A percentile compares a stretch with the other conserved stretches of the same genome.
phyloP scores from a whole-genome alignment of 257 asterid species.

The Penstemon newberryi region DNA sequence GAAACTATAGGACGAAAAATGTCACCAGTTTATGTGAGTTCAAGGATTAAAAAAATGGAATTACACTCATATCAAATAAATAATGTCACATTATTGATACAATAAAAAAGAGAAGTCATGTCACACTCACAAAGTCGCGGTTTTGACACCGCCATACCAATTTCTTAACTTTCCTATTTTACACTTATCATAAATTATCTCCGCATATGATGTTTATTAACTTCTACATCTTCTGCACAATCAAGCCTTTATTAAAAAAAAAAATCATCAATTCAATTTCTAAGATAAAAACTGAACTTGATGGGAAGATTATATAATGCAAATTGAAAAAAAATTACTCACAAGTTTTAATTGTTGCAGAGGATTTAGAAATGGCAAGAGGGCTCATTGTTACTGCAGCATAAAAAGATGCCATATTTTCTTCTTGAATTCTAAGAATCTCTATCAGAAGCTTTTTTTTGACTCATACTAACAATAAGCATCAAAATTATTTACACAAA shows the following conservation, averaged over 20 bases:
- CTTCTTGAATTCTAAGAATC: constrained; percentile 16
- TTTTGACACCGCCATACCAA: too few species aligned
- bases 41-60: too few species aligned
- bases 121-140: too few species aligned
- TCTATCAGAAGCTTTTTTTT: constrained; percentile 20
- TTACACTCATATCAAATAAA: too few species aligned
- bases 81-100: too few species aligned
- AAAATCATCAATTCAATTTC: too few species aligned
- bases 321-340: constrained; percentile 15
- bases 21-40: too few species aligned
- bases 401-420: constrained; percentile 37
- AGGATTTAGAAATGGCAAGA: constrained; percentile 32
- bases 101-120: too few species aligned
- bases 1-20: neutral
- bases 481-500: neutral
- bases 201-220: neutral
- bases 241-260: neutral
- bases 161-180: too few species aligned
- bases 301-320: neutral
- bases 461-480: constrained; percentile 22
- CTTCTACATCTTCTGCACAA: neutral
- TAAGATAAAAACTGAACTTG: neutral
- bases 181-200: neutral
- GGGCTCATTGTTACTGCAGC: constrained; percentile 32
- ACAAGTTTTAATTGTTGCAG: constrained; percentile 25